Percentiles rank a stretch among this genome's conserved stretches.
These are phyloP conservation scores for Fennellomyces sp. DNA, from an alignment of 371 early-diverging fungal species.

Conservation along the genomic window DNA sequence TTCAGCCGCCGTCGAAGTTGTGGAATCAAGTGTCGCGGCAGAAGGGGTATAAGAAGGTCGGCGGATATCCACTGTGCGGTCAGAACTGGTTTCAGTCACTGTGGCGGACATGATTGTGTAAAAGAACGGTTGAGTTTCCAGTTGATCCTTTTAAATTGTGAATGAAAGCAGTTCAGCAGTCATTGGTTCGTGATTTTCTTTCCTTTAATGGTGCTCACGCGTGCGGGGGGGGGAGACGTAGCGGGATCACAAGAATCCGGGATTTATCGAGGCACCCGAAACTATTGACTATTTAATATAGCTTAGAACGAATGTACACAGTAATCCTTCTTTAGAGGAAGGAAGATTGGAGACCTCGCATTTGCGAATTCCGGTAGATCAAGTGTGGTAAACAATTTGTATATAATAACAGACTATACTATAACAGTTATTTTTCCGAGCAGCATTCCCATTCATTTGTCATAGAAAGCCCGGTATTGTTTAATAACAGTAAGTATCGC, in stretches of 20 bases:
- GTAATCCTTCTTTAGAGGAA: not conserved
- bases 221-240: not conserved
- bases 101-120: not conserved
- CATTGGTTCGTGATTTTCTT: not conserved
- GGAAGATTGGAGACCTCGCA: not conserved
- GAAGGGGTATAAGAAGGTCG: not conserved
- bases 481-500: no score
- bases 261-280: not conserved
- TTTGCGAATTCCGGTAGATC: not conserved
- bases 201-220: not conserved
- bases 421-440: no score
- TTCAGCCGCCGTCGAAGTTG: not conserved
- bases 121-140: not conserved
- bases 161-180: not conserved
- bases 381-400: no score
- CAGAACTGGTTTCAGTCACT: not conserved
- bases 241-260: slow-evolving; percentile 4
- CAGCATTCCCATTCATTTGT: no score
- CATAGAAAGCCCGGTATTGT: no score
- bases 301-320: not conserved
- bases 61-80: not conserved
- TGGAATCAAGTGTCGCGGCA: not conserved
- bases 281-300: not conserved
- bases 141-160: slow-evolving; percentile 5
- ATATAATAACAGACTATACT: no score